Base-by-base conservation (phyloP, 306 rosid species). In the Begonia loranthoides region DNA sequence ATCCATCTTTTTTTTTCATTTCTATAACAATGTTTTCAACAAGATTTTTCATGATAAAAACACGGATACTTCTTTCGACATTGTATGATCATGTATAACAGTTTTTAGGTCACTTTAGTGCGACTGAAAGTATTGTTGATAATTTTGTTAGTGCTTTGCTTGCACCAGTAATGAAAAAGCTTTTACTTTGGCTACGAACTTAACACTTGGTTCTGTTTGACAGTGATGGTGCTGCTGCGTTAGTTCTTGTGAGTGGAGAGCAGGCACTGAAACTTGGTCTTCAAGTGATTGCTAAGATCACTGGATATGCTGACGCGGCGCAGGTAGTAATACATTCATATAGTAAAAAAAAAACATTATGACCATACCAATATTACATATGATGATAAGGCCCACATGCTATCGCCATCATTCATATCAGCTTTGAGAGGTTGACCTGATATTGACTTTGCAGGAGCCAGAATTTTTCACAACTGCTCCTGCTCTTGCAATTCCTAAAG, bases 191-290 rank as follows among this genome's bases (percentile, higher is more conserved):
- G 36, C 9, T 1, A 28, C 9, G 36, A 28, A 28, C 36, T 8
- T 28, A 28, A 28, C 36, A 4, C 6, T 28, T 28, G 36, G 36
- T 28, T 28, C 36, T 28, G 5, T 28, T 50, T 63, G 59, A 57
- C 72, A 92, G 99, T 73, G 99, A 92, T 60, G 99, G 99, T 41
- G 96, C 96, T 57, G 99, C 99, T 41, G 99, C 99, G 57, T 63
- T 92, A 66, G 93, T 92, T 71, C 69, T 92, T 51, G 96, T 83
- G 70, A 92, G 96, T 60, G 99, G 99, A 72, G 85, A 87, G 65
- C 83, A 66, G 58, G 99, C 81, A 44, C 58, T 78, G 50, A 66
- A 75, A 75, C 99, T 83, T 69, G 99, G 96, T 13, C 79, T 92
- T 56, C 67, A 83, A 62, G 99, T 87, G 66, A 79, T 92, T 19